A percentile compares a stretch with the other conserved stretches of the same genome.
phyloP scores from a whole-genome alignment of 1,284 basidiomycete genomes.

The Schizophyllum commune region DNA sequence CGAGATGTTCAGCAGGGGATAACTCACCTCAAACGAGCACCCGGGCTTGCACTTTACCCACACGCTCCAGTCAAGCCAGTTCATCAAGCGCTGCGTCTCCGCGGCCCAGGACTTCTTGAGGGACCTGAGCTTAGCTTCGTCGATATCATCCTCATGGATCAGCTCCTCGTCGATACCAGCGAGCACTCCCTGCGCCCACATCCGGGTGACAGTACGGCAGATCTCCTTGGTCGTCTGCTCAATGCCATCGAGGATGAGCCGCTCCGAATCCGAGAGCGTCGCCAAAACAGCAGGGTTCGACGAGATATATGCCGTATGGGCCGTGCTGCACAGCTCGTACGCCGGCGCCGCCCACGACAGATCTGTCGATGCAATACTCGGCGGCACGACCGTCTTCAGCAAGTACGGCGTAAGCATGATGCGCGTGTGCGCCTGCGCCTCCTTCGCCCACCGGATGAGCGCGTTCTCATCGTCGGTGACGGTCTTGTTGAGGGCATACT shows the following conservation, averaged over 20 bases:
- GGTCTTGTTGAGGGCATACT: conserved; percentile 24
- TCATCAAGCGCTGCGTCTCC: conserved; percentile 26
- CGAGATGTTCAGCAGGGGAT: background rate
- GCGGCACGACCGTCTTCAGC: conserved; percentile 12
- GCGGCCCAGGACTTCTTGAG: conserved; percentile 21
- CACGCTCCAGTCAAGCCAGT: conserved; percentile 38
- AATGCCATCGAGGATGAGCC: conserved; percentile 14
- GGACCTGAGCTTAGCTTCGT: background rate
- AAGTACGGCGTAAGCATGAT: conserved; percentile 32
- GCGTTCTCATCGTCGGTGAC: conserved; percentile 5
- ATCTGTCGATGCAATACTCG: conserved; percentile 4
- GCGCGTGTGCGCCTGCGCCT: conserved; percentile 22
- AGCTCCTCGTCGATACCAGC: conserved; percentile 11
- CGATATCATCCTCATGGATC: background rate
- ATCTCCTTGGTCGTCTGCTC: conserved; percentile 20
- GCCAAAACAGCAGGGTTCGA: conserved; percentile 1
- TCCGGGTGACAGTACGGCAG: conserved; percentile 18
- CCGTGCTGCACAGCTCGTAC: conserved; percentile 19
- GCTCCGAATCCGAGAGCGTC: conserved; percentile 14
- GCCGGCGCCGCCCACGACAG: conserved; percentile 19
- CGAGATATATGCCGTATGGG: conserved; percentile 18
- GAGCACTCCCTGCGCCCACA: conserved; percentile 17
- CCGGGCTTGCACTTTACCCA: conserved; percentile 36
- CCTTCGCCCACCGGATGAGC: conserved; percentile 7
- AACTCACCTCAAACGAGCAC: conserved; percentile 29